Percentiles rank a stretch among this genome's conserved stretches.
phyloP scores from a whole-genome alignment of 2,329 filamentous ascomycete species.

The Curvularia lunata region DNA sequence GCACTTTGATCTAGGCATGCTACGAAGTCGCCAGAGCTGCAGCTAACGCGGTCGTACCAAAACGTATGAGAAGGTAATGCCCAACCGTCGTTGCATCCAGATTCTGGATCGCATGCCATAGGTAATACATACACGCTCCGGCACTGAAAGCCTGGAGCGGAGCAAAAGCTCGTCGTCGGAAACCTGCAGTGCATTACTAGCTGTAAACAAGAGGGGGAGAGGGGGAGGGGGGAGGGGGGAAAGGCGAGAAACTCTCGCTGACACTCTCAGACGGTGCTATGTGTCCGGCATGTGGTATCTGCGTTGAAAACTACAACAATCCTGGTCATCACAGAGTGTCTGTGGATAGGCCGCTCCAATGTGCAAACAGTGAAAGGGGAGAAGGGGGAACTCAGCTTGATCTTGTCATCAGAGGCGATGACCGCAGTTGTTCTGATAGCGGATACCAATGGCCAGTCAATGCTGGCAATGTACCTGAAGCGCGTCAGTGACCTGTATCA shows the following conservation, averaged over 20 bases:
- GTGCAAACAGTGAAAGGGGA: not conserved
- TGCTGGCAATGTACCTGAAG: not conserved
- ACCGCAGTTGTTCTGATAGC: not conserved
- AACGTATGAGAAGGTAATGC: not conserved
- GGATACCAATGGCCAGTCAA: not conserved
- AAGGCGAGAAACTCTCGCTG: not conserved
- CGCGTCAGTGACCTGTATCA: not conserved
- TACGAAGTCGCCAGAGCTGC: not conserved
- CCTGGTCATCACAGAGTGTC: not conserved
- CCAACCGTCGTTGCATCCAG: not conserved
- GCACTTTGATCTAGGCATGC: not conserved
- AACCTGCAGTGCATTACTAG: too few species aligned
- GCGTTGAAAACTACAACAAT: conserved; percentile 1
- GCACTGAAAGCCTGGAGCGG: too few species aligned
- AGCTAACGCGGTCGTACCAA: not conserved
- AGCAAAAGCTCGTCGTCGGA: not conserved
- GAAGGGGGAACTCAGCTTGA: not conserved
- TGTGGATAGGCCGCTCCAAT: not conserved
- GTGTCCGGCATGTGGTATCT: not conserved
- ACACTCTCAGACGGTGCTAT: not conserved
- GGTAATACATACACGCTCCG: too few species aligned
- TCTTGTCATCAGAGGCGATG: not conserved
- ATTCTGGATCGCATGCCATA: not conserved
- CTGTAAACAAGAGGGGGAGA: too few species aligned
- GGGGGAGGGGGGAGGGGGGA: not conserved